Evolutionary conservation across 352 stramenopile genomes (phyloP).

Genomic region (Phytophthora pluvialis): DNA sequence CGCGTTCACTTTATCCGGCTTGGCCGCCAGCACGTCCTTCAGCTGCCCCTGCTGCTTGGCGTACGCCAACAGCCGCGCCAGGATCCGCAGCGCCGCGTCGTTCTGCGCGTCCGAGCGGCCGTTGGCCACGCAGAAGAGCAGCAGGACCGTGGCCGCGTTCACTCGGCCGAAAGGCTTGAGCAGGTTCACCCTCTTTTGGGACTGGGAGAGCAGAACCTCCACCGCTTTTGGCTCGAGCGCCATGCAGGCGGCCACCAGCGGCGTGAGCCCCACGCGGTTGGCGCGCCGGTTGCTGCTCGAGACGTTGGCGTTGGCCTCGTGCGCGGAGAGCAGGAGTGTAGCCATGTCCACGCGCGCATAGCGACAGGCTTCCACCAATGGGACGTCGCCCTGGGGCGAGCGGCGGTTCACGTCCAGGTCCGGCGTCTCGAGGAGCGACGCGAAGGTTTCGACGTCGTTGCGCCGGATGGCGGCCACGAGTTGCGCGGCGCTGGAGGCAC

Average conservation of each 20-base stretch:
- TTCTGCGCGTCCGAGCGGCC: constrained; percentile 57
- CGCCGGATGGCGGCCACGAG: constrained; percentile 42
- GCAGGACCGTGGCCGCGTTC: constrained; percentile 45
- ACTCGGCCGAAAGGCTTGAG: constrained; percentile 50
- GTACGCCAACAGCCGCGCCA: constrained; percentile 48
- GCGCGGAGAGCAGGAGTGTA: constrained; percentile 32
- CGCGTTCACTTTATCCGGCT: constrained; percentile 53
- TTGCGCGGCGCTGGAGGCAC: background rate
- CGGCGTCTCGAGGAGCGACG: constrained; percentile 28
- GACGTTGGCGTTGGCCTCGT: constrained; percentile 48
- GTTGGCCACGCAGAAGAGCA: constrained; percentile 64
- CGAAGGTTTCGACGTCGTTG: constrained; percentile 34
- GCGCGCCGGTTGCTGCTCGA: constrained; percentile 37
- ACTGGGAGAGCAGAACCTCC: constrained; percentile 36
- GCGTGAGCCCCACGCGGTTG: constrained; percentile 49
- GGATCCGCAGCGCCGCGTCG: constrained; percentile 38
- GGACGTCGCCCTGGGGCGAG: constrained; percentile 43
- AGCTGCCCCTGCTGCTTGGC: constrained; percentile 43
- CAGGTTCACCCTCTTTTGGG: constrained; percentile 32
- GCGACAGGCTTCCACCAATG: constrained; percentile 64
- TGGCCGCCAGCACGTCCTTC: constrained; percentile 37
- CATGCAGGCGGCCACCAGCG: constrained; percentile 65
- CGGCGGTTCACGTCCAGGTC: constrained; percentile 48
- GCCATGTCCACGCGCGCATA: constrained; percentile 58
- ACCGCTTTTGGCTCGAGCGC: constrained; percentile 52